Evolutionary conservation across 768 basidiomycete species (phyloP), one percentile per base, ranked within the genome.

Genomic region (Thelephora aurantiotincta): DNA sequence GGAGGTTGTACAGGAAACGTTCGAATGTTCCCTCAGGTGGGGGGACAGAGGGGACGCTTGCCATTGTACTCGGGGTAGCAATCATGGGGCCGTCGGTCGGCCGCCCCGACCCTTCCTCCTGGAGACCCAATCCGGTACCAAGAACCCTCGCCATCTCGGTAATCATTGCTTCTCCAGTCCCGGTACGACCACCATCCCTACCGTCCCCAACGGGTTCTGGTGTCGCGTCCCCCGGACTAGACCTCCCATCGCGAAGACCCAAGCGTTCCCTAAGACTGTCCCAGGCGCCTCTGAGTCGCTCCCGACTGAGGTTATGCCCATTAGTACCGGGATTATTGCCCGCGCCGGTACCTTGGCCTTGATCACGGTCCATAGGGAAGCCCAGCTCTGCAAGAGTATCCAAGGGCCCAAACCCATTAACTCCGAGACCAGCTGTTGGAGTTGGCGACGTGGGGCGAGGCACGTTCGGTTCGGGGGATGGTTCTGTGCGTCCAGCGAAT

Each of bases 131-230:
- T 11, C 83, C 83, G 42, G 82, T 66, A 54, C 84, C 82, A 56
- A 88, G 82, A 7, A 82, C 85, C 23, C 84, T 68, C 20, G 82
- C 81, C 81, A 87, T 86, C 60, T 88, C 84, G 0, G 80, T 75
- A 43, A 88, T 68, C 73, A 88, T 82, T 42, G 77, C 63, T 54
- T 85, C 79, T 37, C 83, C 54, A 0, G 63, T 58, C 61, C 46
- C 41, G 64, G 38, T 5, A 52, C 38, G 48, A 14, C 34, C 16
- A 23, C 30, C 26, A 14, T 18, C 26, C 2, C 33, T 11, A 16
- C 26, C 44, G 4, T 33, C 52, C 14, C 41, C 45, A 12, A 42
- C 16, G 23, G 33, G 4, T 11, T 35, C n/a, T 30, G 48, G 2
- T 13, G 44, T 14, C 26, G 48, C 23, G 20, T 12, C 20, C n/a